Conservation (phyloP, 1,284 basidiomycete species). For the Athelia sp. region DNA sequence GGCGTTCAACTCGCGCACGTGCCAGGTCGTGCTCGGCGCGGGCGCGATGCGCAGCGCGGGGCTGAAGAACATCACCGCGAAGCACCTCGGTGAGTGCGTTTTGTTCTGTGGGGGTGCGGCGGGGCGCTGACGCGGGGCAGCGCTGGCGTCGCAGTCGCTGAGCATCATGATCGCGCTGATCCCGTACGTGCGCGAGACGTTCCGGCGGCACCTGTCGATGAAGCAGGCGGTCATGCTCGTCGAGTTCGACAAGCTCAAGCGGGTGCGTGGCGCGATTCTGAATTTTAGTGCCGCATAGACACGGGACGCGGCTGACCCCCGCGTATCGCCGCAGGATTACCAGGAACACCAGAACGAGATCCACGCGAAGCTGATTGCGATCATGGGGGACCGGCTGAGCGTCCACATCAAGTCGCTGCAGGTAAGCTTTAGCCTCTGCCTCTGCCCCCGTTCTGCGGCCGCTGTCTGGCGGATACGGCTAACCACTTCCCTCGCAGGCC, state of each 20-base stretch:
- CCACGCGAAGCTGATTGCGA: conserved; percentile 94
- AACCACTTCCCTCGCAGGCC: too few relatives aligned
- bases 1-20: conserved; percentile 96
- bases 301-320: too few relatives aligned
- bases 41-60: conserved; percentile 98
- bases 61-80: conserved; percentile 97
- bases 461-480: conserved; percentile 7
- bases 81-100: conserved; percentile 75
- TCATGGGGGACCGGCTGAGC: conserved; percentile 93
- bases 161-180: conserved; percentile 95
- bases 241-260: conserved; percentile 97
- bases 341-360: conserved; percentile 99
- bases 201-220: conserved; percentile 85
- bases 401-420: conserved; percentile 82
- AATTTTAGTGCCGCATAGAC: too few relatives aligned
- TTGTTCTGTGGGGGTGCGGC: conserved; percentile 10
- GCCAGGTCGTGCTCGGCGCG: conserved; percentile 96
- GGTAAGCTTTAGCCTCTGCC: conserved; percentile 33
- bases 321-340: conserved; percentile 84
- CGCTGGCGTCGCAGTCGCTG: conserved; percentile 92
- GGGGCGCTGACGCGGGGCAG: conserved; percentile 32
- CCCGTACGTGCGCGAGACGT: conserved; percentile 92
- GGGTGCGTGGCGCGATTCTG: conserved; percentile 46
- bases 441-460: conserved; percentile 2
- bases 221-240: conserved; percentile 96